Evolutionary conservation across 148 eudicot genomes (phyloP).

Genomic region (Amaranthus cruentus): DNA sequence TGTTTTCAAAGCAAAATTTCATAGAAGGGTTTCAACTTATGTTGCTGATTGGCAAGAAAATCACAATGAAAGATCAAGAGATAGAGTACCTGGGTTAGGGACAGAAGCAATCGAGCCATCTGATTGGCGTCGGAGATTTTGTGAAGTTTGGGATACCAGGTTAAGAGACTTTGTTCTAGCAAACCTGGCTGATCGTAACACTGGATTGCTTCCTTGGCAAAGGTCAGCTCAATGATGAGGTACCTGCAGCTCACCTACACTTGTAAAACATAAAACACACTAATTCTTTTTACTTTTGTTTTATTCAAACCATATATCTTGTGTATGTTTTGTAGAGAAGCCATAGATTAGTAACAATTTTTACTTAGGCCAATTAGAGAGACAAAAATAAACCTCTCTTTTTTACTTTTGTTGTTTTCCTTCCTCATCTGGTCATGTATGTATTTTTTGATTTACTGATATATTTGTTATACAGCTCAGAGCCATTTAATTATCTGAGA

Average conservation of each 20-base stretch:
- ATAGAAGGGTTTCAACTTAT: constrained; percentile 89
- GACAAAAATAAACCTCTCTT: neutral
- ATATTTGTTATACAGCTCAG: constrained; percentile 6
- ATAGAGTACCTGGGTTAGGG: constrained; percentile 88
- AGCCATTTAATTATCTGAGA: constrained; percentile 1
- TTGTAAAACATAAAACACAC: constrained; percentile 23
- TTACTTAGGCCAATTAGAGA: constrained; percentile 17
- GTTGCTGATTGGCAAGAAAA: constrained; percentile 90
- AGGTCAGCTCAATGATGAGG: constrained; percentile 20
- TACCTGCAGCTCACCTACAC: constrained; percentile 17
- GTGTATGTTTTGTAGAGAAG: constrained; percentile 23
- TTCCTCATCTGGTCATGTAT: constrained; percentile 8
- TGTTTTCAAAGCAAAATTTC: constrained; percentile 68
- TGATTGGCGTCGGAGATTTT: constrained; percentile 63
- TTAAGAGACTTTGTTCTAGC: constrained; percentile 72
- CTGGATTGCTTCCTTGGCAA: constrained; percentile 88
- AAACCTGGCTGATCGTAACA: constrained; percentile 53
- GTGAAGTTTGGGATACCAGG: constrained; percentile 91
- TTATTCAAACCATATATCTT: neutral
- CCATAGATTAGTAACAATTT: constrained; percentile 13
- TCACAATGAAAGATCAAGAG: constrained; percentile 82
- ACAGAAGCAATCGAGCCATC: constrained; percentile 84
- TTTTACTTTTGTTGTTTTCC: neutral
- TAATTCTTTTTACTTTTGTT: constrained; percentile 18
- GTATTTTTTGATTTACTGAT: constrained; percentile 9